Conservation (phyloP, 192 early-diverging fungal genomes). For the Allomyces javanicus region DNA sequence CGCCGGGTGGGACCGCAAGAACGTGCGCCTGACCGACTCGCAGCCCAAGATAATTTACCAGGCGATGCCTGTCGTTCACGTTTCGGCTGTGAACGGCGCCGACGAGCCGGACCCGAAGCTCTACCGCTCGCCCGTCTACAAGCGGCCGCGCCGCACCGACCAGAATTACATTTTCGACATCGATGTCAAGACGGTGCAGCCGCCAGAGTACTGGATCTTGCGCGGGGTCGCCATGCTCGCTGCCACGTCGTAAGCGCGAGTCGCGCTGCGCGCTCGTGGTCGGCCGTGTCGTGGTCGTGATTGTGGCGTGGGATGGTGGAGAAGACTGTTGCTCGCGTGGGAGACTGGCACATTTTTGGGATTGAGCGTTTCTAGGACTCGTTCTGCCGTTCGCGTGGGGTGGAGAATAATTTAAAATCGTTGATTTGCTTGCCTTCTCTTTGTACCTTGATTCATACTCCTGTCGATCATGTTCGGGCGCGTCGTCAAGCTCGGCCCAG, state of each 20-base stretch:
- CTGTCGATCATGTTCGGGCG: too few species aligned
- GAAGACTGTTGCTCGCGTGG: too few species aligned
- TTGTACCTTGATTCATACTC: too few species aligned
- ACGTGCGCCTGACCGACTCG: slow-evolving; percentile 37
- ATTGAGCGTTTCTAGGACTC: too few species aligned
- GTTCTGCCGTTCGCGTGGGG: too few species aligned
- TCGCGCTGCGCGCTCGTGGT: too few species aligned
- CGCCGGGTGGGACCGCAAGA: slow-evolving; percentile 44
- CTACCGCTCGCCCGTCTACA: slow-evolving; percentile 41
- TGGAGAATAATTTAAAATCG: too few species aligned
- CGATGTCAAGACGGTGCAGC: slow-evolving; percentile 36
- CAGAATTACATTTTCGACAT: slow-evolving; percentile 42
- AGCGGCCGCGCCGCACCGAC: slow-evolving; percentile 33
- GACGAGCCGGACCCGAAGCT: slow-evolving; percentile 38
- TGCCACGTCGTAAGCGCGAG: neutral
- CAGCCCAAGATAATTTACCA: slow-evolving; percentile 42
- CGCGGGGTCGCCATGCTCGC: slow-evolving; percentile 29
- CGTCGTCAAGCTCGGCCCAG: too few species aligned
- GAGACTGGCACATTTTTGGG: too few species aligned
- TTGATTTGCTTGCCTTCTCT: too few species aligned
- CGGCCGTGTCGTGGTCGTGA: too few species aligned
- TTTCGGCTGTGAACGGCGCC: slow-evolving; percentile 30
- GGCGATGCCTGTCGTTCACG: slow-evolving; percentile 36
- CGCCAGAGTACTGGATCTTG: slow-evolving; percentile 44
- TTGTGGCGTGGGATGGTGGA: too few species aligned